Evolutionary conservation across 2,329 filamentous ascomycete genomes (phyloP).

Genomic region (Aspergillus fischeri): DNA sequence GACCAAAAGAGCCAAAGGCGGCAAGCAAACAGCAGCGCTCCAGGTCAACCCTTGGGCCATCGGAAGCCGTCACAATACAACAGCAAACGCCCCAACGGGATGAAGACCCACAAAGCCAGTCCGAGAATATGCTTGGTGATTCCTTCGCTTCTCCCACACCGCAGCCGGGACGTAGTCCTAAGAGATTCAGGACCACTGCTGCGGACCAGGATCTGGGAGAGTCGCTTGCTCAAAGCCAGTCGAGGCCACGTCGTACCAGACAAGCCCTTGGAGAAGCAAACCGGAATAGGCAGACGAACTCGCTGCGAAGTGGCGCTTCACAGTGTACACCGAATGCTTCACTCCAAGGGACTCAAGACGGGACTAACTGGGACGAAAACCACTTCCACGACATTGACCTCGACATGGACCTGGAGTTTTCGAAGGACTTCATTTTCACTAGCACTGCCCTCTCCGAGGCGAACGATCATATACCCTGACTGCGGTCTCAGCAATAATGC

Average conservation of each 20-base stretch:
- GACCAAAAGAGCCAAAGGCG: conserved; percentile 11
- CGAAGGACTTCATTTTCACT: conserved; percentile 33
- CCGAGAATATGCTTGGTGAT: conserved; percentile 9
- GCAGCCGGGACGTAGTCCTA: conserved; percentile 21
- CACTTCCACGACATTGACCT: conserved; percentile 26
- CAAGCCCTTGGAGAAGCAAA: conserved; percentile 22
- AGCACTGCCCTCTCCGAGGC: conserved; percentile 27
- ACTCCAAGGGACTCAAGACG: conserved; percentile 8
- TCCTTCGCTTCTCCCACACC: conserved; percentile 21
- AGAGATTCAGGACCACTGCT: conserved; percentile 22
- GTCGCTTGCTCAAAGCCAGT: conserved; percentile 2
- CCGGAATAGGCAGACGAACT: conserved; percentile 24
- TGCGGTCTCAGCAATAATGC: not conserved
- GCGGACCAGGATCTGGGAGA: conserved; percentile 6
- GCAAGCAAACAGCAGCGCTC: conserved; percentile 15
- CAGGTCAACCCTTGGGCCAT: conserved; percentile 11
- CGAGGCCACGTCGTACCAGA: conserved; percentile 11
- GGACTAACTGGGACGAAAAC: conserved; percentile 15
- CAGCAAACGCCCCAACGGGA: conserved; percentile 15
- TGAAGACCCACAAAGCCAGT: conserved; percentile 14
- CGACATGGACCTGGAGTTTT: conserved; percentile 33
- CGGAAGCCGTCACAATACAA: conserved; percentile 6
- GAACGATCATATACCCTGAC: conserved; percentile 10
- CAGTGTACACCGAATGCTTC: conserved; percentile 8
- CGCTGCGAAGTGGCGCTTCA: conserved; percentile 11